Evolutionary conservation across 129 eudicot species (phyloP), one percentile per base, ranked within the genome.

Genomic region (Pseudognaphalium luteoalbum): DNA sequence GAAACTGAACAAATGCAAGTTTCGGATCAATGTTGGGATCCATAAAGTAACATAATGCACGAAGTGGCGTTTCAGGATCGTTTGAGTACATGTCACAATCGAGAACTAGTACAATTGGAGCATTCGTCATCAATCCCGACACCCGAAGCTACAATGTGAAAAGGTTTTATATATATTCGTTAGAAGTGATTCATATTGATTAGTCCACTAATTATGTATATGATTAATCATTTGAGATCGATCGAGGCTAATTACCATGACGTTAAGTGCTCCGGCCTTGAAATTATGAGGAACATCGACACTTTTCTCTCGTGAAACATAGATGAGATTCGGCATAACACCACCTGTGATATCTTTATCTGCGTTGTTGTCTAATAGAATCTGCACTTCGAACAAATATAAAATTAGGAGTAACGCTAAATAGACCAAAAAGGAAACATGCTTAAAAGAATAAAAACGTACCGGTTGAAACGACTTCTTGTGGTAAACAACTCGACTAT

Each of bases 1-100:
- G 98, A 68, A 90, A 92, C 44, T 90, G 98, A 72, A 92, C 78
- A 35, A 78, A 88, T 3, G 82, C 94, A 12, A 83, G 79, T 20
- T 77, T 80, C 0, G 86, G 86, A 56, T 78, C 75, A 22, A 52
- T 61, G 19, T 81, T 17, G 15, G 82, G 82, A 12, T 90, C 89
- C 68, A 29, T 2, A 30, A 83, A 70, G 73, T 84, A 88, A 70
- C 94, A 92, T 22, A 92, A 70, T 5, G 76, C 85, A 19, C 83
- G 84, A 4, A 73, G 87, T 34, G 88, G 80, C 10, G 97, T 87
- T 60, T 59, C 65, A 0, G 96, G 97, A 73, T 92, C 96, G n/a
- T 92, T 92, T 0, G 96, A 92, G 82, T 80, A 87, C 88, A 81
- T 84, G 68, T 89, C 96, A 51, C 98, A 92, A 54, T 90, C 98